Evolutionary conservation across 2,329 filamentous ascomycete genomes (phyloP), one percentile per base, ranked within the genome.

Genomic region (Diaporthe nobilis): DNA sequence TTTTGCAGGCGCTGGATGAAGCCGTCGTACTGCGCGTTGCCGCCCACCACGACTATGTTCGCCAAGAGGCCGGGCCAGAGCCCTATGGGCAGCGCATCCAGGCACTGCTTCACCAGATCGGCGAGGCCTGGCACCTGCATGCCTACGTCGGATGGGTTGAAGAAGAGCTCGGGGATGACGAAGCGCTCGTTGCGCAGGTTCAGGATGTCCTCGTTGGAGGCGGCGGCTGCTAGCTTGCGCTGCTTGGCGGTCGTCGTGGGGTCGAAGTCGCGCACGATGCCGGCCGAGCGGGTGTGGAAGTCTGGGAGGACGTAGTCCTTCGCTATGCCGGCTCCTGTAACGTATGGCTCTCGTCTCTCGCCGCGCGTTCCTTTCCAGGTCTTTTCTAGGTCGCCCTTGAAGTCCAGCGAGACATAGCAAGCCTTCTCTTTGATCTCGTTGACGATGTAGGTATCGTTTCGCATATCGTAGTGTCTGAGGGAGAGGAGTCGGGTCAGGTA

Each of bases 341-440:
- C 60, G 73, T 88, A 92, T 0, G 84, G 81, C 1, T 87, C 84
- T 17, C 91, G 86, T 68, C 87, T 85, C 79, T 92, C 89, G 58
- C 92, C 90, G 77, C 90, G 86, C 1, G 93, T 92, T 9, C 93
- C 94, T 83, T 95, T 97, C 95, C 95, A 98, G 0, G 92, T 93
- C 78, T 89, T 90, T 77, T 98, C 96, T 49, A 99, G 89, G 79
- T 98, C 95, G 9, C 83, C 81, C 37, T 88, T 87, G 83, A 98
- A 98, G 81, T 97, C 92, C 1, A 90, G 86, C 3, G 94, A 94
- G 15, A 98, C 92, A 80, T 94, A 98, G 82, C 95, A 98, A 0
- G 94, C 92, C 6, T 93, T 90, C 82, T 99, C 97, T 82, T 99
- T 99, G 84, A 98, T 96, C 83, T 98, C 94, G 81, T 98, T 98